Conservation (phyloP, 164 flowering plant genomes). For the Umbilicus rupestris region DNA sequence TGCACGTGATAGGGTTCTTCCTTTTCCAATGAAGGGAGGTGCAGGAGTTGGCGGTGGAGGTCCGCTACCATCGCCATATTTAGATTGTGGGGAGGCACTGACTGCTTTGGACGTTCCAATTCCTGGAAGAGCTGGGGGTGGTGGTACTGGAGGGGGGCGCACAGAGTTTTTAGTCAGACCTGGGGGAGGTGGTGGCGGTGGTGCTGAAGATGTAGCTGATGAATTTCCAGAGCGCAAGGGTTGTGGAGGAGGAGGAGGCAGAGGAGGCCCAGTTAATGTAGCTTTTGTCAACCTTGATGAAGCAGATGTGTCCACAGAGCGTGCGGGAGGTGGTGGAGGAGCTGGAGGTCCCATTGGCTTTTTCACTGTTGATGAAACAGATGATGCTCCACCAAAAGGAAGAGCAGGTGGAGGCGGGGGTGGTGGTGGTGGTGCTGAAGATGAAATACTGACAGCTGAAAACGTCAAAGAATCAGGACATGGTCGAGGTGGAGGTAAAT, state of each 20-base stretch:
- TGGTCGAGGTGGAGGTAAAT: conserved; percentile 16
- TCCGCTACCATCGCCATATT: conserved; percentile 15
- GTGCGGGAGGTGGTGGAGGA: conserved; percentile 21
- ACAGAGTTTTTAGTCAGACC: conserved; percentile 13
- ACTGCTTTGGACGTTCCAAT: conserved; percentile 26
- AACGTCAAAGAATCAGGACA: conserved; percentile 5
- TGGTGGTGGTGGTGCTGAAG: conserved; percentile 5
- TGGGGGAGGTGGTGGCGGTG: conserved; percentile 30
- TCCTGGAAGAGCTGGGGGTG: conserved; percentile 39
- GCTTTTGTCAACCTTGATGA: not conserved
- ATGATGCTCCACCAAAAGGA: conserved; percentile 8
- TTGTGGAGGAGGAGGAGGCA: conserved; percentile 19
- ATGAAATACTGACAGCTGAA: not conserved
- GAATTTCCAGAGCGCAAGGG: conserved; percentile 15
- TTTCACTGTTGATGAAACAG: conserved; percentile 8
- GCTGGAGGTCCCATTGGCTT: conserved; percentile 11
- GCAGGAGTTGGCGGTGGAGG: conserved; percentile 38
- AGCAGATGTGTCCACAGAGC: conserved; percentile 12
- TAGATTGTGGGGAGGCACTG: conserved; percentile 18
- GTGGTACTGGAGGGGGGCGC: conserved; percentile 35
- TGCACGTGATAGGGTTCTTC: conserved; percentile 21
- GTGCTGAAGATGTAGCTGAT: conserved; percentile 17
- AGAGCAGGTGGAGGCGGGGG: conserved; percentile 18
- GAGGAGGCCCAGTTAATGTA: conserved; percentile 3
- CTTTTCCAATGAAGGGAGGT: conserved; percentile 32